A percentile compares a stretch with the other conserved stretches of the same genome.
phyloP scores from a whole-genome alignment of 352 stramenopile genomes.

The Phytophthora megakarya region DNA sequence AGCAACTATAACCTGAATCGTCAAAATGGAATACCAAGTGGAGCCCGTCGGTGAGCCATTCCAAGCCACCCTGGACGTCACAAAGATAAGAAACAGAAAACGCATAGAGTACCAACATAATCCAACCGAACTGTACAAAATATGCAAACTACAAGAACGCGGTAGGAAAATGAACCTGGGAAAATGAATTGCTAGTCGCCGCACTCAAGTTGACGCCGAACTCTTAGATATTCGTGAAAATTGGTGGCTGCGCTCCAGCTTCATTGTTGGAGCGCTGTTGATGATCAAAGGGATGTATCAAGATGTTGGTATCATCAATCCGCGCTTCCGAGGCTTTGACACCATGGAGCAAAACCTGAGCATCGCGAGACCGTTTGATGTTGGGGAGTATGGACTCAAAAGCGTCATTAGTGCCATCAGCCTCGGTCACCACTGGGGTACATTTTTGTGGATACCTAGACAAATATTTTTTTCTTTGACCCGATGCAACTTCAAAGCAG shows the following conservation, averaged over 20 bases:
- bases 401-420: conserved; percentile 11
- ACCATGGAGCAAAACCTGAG: conserved; percentile 2
- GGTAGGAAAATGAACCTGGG: conserved; percentile 3
- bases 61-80: not conserved
- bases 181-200: not conserved
- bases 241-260: conserved; percentile 8
- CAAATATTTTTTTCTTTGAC: conserved; percentile 7
- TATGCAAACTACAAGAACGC: not conserved
- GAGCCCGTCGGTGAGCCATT: conserved; percentile 1
- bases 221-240: conserved; percentile 15
- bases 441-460: not conserved
- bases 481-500: conserved; percentile 5
- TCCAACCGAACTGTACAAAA: conserved; percentile 2
- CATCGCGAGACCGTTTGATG: not conserved
- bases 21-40: conserved; percentile 5
- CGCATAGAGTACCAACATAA: too few relatives aligned
- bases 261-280: conserved; percentile 8
- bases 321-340: conserved; percentile 3
- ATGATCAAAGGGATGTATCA: conserved; percentile 6
- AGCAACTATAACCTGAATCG: conserved; percentile 12
- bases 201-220: conserved; percentile 8
- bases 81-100: conserved; percentile 7
- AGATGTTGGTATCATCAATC: conserved; percentile 5
- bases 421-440: conserved; percentile 7
- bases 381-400: not conserved